Percentiles rank a stretch among this genome's conserved stretches.
Conservation (phyloP, 306 rosid species). For the Trifolium pratense region DNA sequence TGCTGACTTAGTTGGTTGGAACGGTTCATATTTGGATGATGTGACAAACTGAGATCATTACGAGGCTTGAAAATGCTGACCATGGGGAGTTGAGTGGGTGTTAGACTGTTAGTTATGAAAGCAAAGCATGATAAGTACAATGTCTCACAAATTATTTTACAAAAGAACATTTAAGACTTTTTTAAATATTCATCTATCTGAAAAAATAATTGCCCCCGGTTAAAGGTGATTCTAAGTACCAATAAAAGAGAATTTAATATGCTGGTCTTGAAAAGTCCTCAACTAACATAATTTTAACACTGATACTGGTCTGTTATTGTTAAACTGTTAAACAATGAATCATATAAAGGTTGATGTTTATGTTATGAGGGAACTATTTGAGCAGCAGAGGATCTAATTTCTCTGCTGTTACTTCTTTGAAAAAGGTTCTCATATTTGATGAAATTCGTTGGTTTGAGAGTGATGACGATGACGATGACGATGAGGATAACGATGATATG, state of each 20-base stretch:
- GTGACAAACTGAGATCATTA: too few relatives aligned
- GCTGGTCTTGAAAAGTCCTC: slow-evolving; percentile 28
- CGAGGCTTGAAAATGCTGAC: slow-evolving; percentile 12
- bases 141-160: slow-evolving; percentile 19
- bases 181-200: slow-evolving; percentile 11
- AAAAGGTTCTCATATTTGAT: slow-evolving; percentile 60
- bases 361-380: slow-evolving; percentile 44
- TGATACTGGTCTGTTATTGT: slow-evolving; percentile 21
- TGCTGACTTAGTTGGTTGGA: too few relatives aligned
- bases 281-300: slow-evolving; percentile 3
- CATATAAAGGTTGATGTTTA: slow-evolving; percentile 37
- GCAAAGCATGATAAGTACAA: slow-evolving; percentile 29
- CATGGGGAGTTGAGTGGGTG: slow-evolving; percentile 18
- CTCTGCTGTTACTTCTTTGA: slow-evolving; percentile 76
- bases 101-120: background rate
- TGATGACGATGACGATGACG: slow-evolving; percentile 40
- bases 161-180: background rate
- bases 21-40: too few relatives aligned
- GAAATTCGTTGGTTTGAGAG: slow-evolving; percentile 52
- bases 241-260: slow-evolving; percentile 14
- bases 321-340: slow-evolving; percentile 15
- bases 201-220: slow-evolving; percentile 11
- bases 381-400: slow-evolving; percentile 81
- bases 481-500: background rate
- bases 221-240: background rate